Evolutionary conservation across 2,329 filamentous ascomycete species (phyloP), one percentile per base, ranked within the genome.

Genomic region (Colletotrichum navitas): DNA sequence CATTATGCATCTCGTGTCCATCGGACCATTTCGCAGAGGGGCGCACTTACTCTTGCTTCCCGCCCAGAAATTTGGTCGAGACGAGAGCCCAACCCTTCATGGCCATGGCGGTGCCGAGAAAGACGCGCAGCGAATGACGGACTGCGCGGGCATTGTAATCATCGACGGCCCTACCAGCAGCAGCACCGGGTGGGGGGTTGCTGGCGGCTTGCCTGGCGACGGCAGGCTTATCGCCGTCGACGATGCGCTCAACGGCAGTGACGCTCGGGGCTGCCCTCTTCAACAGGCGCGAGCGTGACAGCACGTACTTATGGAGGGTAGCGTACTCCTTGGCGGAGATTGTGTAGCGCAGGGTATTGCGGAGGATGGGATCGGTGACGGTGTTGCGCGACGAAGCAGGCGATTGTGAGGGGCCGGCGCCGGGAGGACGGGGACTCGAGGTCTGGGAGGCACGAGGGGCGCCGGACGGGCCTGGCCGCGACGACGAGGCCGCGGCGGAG

Each of bases 281-380:
- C 45, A 92, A 81, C 8, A 87, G 79, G 63, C 85, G 86, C 55
- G 93, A 92, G 58, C 92, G 90, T 72, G 93, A 94, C 62, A 96
- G 87, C 64, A 97, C 88, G 78, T 95, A 94, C 78, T 92, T 91
- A 81, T 97, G 94, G 24, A 98, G 88, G 1, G 92, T 85, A 75
- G 93, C 91, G 81, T 98, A 98, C 81, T 98, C 95, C 80, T 92
- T 90, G 52, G 94, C 91, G 8, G 90, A 92, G 79, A 95, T 94
- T 69, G 93, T 96, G 82, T 97, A 95, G 75, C 94, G 92, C 71
- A 98, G 86, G 54, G 94, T 91, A 81, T 96, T 97, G 81, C 93
- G 93, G 68, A 97, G 87, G 74, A 97, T 87, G 6, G 93, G 92
- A 75, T 95, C 92, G 49, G 75, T 69, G 39, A 75, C 76, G 4